These are phyloP conservation scores for Zygnema circumcarinatum DNA, from an alignment of 139 green algal genomes.

Conservation along the genomic window DNA sequence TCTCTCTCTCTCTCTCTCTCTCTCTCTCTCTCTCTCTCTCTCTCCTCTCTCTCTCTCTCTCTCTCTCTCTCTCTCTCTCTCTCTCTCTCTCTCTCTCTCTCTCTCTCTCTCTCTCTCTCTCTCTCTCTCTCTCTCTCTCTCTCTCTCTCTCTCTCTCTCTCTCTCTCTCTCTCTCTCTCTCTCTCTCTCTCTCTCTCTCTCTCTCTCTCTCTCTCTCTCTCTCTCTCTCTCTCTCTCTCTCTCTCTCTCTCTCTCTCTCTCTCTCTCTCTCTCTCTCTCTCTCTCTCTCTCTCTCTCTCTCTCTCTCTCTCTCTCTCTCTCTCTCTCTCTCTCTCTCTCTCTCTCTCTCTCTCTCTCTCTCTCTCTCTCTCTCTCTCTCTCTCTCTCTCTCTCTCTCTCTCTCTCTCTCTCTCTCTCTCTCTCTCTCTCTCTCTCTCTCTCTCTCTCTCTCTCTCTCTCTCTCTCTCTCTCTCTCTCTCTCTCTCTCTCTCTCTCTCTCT, in stretches of 20 bases:
- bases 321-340: constrained; percentile 1
- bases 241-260: neutral
- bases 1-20: neutral
- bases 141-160: constrained; percentile 1
- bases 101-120: constrained; percentile 1
- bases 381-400: constrained; percentile 14
- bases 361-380: constrained; percentile 1
- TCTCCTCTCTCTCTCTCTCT: too few relatives aligned
- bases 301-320: constrained; percentile 12
- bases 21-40: constrained; percentile 12
- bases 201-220: constrained; percentile 4
- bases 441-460: constrained; percentile 14
- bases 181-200: constrained; percentile 7
- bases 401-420: constrained; percentile 7
- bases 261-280: constrained; percentile 20
- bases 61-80: neutral
- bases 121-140: constrained; percentile 12
- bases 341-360: constrained; percentile 12
- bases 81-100: constrained; percentile 12
- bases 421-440: constrained; percentile 4
- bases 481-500: constrained; percentile 20
- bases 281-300: neutral
- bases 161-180: constrained; percentile 14
- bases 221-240: constrained; percentile 14
- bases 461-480: neutral